phyloP scores from a whole-genome alignment of 106 monocot species.

The Gastrodia elata region DNA sequence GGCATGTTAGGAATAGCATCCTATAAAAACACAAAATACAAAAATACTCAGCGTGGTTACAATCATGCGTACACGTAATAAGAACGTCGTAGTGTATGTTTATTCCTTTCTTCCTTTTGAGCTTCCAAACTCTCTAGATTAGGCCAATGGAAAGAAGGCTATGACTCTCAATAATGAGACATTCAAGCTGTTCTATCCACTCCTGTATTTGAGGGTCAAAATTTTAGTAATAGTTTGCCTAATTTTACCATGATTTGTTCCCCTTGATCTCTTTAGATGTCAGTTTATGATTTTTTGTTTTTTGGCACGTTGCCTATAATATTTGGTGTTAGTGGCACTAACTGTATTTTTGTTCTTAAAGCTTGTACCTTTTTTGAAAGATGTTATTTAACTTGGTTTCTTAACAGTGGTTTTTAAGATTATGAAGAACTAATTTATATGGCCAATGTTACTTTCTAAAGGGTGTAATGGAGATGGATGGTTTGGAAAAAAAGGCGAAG shows the following conservation, averaged over 20 bases:
- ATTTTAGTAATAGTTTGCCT: background rate
- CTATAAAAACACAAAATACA: too few species aligned
- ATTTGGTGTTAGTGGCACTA: background rate
- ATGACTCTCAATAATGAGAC: too few species aligned
- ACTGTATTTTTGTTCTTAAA: background rate
- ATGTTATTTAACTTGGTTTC: background rate
- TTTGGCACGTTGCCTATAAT: background rate
- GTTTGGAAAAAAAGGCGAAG: slow-evolving; percentile 84
- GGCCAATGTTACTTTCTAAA: slow-evolving; percentile 10
- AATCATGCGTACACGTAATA: too few species aligned
- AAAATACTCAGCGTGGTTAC: too few species aligned
- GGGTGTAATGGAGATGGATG: slow-evolving; percentile 91
- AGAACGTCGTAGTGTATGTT: too few species aligned
- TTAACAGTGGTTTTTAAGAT: background rate
- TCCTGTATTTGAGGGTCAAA: background rate
- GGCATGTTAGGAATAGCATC: too few species aligned
- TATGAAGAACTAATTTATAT: background rate
- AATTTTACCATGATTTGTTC: background rate
- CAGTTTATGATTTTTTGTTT: background rate
- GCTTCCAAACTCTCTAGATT: too few species aligned
- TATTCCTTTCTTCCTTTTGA: too few species aligned
- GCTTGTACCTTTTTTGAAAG: background rate
- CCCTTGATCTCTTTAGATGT: background rate
- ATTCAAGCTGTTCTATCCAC: too few species aligned
- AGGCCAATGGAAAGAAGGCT: too few species aligned